Percentiles rank a stretch among this genome's conserved stretches.
These are phyloP conservation scores for Rhazya stricta DNA, from an alignment of 257 asterid genomes.

Conservation along the genomic window DNA sequence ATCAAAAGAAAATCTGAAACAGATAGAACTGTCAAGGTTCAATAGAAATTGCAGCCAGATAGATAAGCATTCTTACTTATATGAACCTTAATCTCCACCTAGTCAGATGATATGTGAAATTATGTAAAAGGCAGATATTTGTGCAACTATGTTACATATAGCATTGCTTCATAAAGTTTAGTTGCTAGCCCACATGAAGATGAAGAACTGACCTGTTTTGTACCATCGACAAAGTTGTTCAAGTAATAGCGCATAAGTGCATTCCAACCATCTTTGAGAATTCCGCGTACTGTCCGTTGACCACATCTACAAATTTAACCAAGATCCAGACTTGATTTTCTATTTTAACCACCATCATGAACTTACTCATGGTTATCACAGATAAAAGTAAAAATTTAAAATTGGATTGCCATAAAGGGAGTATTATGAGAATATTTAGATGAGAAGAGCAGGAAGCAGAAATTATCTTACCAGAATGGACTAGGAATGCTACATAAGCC, in stretches of 20 bases:
- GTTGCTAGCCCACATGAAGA: constrained; percentile 2
- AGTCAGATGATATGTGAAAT: background rate
- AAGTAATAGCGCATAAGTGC: constrained; percentile 83
- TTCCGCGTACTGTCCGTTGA: constrained; percentile 67
- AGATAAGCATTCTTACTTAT: background rate
- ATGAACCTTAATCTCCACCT: background rate
- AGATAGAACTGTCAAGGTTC: background rate
- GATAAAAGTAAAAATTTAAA: constrained; percentile 2
- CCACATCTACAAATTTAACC: constrained; percentile 52
- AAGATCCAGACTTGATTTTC: constrained; percentile 9
- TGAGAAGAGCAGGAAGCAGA: background rate
- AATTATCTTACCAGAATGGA: background rate
- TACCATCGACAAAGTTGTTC: constrained; percentile 88
- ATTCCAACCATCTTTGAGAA: constrained; percentile 60
- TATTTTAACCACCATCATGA: background rate
- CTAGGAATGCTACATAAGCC: background rate
- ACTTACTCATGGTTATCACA: background rate
- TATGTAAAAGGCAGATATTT: background rate
- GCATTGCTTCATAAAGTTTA: background rate
- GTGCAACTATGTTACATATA: background rate
- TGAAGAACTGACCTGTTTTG: constrained; percentile 68
- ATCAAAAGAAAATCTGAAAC: background rate
- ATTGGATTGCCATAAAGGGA: constrained; percentile 1
- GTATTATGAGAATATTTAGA: background rate
- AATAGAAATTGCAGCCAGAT: background rate